Conservation (phyloP, 31 red algal genomes). For the Asparagopsis taxiformis region DNA sequence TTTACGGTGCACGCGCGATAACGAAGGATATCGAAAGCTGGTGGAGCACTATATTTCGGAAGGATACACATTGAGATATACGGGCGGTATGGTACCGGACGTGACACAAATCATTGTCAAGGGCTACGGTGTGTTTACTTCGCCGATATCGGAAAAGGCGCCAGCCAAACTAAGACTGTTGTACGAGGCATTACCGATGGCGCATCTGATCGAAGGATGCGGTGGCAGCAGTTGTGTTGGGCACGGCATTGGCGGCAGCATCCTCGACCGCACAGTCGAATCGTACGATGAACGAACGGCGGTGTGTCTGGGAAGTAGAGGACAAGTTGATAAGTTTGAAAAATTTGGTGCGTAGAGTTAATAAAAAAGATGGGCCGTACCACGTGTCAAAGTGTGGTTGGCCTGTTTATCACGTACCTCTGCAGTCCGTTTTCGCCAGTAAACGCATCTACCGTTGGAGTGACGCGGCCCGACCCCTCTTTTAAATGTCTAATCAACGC, state of each 20-base stretch:
- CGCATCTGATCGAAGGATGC: slow-evolving; percentile 62
- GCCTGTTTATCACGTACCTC: too few species aligned
- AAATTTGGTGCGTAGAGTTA: neutral
- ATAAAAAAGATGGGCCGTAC: neutral
- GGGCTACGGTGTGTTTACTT: slow-evolving; percentile 77
- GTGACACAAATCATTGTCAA: slow-evolving; percentile 77
- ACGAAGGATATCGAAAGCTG: slow-evolving; percentile 54
- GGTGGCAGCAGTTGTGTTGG: slow-evolving; percentile 50
- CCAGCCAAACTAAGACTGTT: slow-evolving; percentile 82
- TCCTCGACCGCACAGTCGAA: slow-evolving; percentile 23
- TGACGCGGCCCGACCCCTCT: too few species aligned
- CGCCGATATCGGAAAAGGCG: slow-evolving; percentile 53
- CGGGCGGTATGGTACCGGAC: slow-evolving; percentile 90
- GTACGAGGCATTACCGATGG: slow-evolving; percentile 84
- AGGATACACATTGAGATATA: slow-evolving; percentile 85
- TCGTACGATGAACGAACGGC: slow-evolving; percentile 39
- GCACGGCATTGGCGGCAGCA: neutral
- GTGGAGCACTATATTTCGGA: slow-evolving; percentile 56
- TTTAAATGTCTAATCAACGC: too few species aligned
- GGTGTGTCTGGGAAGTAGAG: slow-evolving; percentile 42
- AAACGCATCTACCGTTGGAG: too few species aligned
- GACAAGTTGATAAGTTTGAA: slow-evolving; percentile 27
- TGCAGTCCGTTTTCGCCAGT: too few species aligned
- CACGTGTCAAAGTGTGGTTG: too few species aligned
- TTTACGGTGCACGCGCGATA: slow-evolving; percentile 52